A percentile compares a stretch with the other conserved stretches of the same genome.
Evolutionary conservation across 2,329 filamentous ascomycete species (phyloP).

Genomic region (Calcarisporium arbuscula): DNA sequence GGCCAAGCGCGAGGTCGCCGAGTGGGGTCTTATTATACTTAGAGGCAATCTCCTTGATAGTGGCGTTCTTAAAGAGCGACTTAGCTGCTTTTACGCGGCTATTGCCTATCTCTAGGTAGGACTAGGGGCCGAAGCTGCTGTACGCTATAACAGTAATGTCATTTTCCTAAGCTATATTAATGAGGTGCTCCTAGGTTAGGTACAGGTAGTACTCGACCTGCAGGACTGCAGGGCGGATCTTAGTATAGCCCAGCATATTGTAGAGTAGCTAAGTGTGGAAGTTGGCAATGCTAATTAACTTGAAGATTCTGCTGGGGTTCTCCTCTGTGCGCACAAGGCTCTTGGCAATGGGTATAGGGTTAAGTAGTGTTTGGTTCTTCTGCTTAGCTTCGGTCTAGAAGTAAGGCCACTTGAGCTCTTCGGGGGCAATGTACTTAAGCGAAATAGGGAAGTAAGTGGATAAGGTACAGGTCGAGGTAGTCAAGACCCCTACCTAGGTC

Average conservation of each 20-base stretch:
- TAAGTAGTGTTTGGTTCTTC: slow-evolving; percentile 44
- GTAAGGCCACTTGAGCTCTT: too few species aligned
- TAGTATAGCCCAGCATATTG: slow-evolving; percentile 56
- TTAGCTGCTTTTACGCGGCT: slow-evolving; percentile 18
- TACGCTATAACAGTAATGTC: slow-evolving; percentile 58
- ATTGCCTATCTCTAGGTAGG: slow-evolving; percentile 42
- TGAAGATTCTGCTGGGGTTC: too few species aligned
- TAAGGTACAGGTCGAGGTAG: slow-evolving; percentile 80
- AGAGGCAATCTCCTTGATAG: slow-evolving; percentile 51
- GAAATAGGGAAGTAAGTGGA: slow-evolving; percentile 55
- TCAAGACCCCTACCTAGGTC: slow-evolving; percentile 67
- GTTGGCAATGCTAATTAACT: slow-evolving; percentile 79
- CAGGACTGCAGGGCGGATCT: slow-evolving; percentile 44
- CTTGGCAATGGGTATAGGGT: slow-evolving; percentile 64
- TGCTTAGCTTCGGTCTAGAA: slow-evolving; percentile 34
- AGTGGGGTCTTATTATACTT: slow-evolving; percentile 59
- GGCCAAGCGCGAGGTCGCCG: slow-evolving; percentile 64
- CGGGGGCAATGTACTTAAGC: slow-evolving; percentile 37
- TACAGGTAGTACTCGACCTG: slow-evolving; percentile 68
- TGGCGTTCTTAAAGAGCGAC: slow-evolving; percentile 29
- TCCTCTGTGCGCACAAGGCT: slow-evolving; percentile 47
- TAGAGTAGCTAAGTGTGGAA: slow-evolving; percentile 57
- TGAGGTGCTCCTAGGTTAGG: slow-evolving; percentile 51
- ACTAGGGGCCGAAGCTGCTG: slow-evolving; percentile 57
- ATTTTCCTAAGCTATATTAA: slow-evolving; percentile 50